These are phyloP conservation scores for Pelargonium myrrhifolium DNA, from an alignment of 441 rosid genomes.

Conservation along the genomic window DNA sequence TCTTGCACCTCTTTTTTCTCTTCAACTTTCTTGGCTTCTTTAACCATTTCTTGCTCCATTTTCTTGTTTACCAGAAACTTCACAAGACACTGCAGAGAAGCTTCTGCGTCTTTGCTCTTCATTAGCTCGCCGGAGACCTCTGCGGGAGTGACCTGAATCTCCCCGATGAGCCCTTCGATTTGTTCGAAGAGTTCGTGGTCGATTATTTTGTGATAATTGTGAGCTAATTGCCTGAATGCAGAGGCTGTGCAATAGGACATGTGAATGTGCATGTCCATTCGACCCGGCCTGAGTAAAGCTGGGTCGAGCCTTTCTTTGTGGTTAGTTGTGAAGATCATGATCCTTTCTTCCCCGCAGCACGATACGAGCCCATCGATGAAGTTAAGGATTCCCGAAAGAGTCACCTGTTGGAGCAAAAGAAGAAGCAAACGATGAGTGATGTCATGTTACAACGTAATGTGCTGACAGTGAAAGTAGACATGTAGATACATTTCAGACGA, in stretches of 20 bases:
- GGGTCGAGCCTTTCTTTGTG: conserved; percentile 25
- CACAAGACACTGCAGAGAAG: conserved; percentile 17
- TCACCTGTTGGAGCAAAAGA: conserved; percentile 8
- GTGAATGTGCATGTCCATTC: conserved; percentile 27
- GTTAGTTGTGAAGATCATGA: conserved; percentile 22
- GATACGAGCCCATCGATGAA: conserved; percentile 21
- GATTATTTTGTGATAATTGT: conserved; percentile 17
- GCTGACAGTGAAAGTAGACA: no score
- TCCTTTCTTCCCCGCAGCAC: conserved; percentile 19
- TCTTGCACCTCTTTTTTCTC: no score
- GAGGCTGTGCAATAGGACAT: conserved; percentile 21
- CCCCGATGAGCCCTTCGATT: conserved; percentile 20
- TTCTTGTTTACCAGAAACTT: conserved; percentile 15
- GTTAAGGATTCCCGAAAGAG: conserved; percentile 18
- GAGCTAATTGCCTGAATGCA: conserved; percentile 19
- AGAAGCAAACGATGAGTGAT: no score
- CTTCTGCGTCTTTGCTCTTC: conserved; percentile 21
- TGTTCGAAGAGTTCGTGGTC: conserved; percentile 15
- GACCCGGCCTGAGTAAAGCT: conserved; percentile 19
- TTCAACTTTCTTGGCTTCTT: background rate
- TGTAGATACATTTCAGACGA: no score
- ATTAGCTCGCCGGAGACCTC: conserved; percentile 23
- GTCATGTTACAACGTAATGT: no score
- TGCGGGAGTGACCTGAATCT: conserved; percentile 15
- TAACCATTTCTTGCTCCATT: background rate